These are phyloP conservation scores for Fomitopsis betulina DNA, from an alignment of 1,284 basidiomycete species.

Conservation along the genomic window DNA sequence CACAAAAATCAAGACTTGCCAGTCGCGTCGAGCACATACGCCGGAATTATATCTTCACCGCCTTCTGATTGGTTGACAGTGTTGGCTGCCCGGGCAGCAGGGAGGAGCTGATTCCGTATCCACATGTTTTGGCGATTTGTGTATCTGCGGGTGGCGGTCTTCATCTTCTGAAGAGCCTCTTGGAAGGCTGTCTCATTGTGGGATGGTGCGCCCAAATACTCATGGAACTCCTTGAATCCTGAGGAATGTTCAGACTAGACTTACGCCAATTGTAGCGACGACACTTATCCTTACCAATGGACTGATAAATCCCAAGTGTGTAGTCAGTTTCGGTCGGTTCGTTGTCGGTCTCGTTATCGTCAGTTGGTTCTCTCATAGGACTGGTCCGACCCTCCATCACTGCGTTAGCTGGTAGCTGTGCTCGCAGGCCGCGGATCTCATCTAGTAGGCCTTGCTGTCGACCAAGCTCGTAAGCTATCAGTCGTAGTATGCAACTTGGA, in stretches of 20 bases:
- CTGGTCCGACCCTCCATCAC: not conserved
- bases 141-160: constrained; percentile 86
- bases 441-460: constrained; percentile 73
- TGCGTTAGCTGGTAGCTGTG: constrained; percentile 26
- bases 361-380: not conserved
- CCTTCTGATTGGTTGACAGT: constrained; percentile 17
- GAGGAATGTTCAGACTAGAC: constrained; percentile 1
- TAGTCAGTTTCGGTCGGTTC: constrained; percentile 40
- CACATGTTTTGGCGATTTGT: constrained; percentile 90
- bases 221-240: constrained; percentile 91
- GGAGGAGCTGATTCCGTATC: constrained; percentile 89
- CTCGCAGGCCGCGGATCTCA: constrained; percentile 66
- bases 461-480: not conserved
- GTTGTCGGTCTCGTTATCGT: not conserved
- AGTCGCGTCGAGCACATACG: constrained; percentile 75
- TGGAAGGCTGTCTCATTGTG: constrained; percentile 44
- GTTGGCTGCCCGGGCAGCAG: constrained; percentile 59
- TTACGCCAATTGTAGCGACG: not conserved
- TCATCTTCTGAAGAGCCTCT: constrained; percentile 75
- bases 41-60: constrained; percentile 26
- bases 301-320: constrained; percentile 88
- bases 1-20: constrained; percentile 36
- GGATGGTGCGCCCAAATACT: constrained; percentile 46
- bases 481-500: not conserved
- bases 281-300: constrained; percentile 66